A percentile compares a stretch with the other conserved stretches of the same genome.
phyloP scores from a whole-genome alignment of 2,329 filamentous ascomycete genomes.

The Hypoxylon sp. region DNA sequence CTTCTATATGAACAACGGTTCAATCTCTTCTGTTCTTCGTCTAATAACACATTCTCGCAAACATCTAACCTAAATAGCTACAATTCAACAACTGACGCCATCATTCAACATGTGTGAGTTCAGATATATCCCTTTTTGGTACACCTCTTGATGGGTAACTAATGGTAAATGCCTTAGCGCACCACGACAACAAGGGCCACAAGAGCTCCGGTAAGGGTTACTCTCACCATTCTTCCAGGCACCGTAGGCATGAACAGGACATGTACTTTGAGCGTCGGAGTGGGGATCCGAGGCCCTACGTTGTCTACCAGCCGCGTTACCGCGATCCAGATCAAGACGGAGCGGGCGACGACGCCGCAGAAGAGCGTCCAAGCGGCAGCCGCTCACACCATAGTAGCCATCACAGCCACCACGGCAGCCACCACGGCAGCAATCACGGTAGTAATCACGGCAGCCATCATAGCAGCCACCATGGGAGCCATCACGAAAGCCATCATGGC shows the following conservation, averaged over 20 bases:
- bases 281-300: neutral
- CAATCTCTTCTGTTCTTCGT: neutral
- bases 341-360: neutral
- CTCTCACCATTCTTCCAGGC: neutral
- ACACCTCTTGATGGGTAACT: neutral
- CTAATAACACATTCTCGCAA: neutral
- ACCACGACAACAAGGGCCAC: neutral
- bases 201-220: neutral
- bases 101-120: neutral
- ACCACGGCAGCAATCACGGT: neutral
- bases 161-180: neutral
- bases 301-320: constrained; percentile 6
- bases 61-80: neutral
- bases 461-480: neutral
- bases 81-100: neutral
- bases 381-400: neutral
- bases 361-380: neutral
- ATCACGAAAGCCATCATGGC: neutral
- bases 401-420: neutral
- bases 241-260: neutral
- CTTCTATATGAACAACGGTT: neutral
- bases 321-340: neutral
- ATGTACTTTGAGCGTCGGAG: constrained; percentile 13
- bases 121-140: neutral
- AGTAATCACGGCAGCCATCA: neutral